Evolutionary conservation across 345 rosid species (phyloP), one percentile per base, ranked within the genome.

Genomic region (Euclidium syriacum): DNA sequence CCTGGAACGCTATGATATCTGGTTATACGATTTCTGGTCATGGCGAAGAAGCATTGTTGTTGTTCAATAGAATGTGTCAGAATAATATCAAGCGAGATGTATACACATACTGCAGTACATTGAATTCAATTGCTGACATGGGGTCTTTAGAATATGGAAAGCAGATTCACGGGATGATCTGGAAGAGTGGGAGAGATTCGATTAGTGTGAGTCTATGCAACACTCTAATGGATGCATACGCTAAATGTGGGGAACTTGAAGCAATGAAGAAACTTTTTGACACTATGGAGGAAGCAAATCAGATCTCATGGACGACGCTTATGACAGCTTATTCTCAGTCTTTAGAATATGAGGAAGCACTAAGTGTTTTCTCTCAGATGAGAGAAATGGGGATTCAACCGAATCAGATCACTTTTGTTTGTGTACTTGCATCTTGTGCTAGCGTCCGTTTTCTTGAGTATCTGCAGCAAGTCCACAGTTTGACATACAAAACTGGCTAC

Each of bases 241-340:
- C 77, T 17, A 80, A 80, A 65, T 77, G 71, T 43, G 77, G 79
- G 35, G 72, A 71, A 14, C 72, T 77, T 38, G 63, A 69, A 39
- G 63, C 65, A 3, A 73, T 65, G 60, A 75, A 38, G 79, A 74
- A 77, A 67, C 70, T 86, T 67, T 80, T 83, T 57, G 79, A 81
- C 61, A 63, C 62, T 70, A 76, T 64, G 72, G 71, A 68, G 39
- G 65, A 65, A 18, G 64, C 73, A 63, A 79, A 86, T 58, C 67
- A 80, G 55, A 82, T 86, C 53, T 80, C 90, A 27, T 81, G 85
- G 87, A 83, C 83, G 6, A 69, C 87, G 26, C 77, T 80, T 35
- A 77, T 78, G 81, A 55, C 86, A 43, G 94, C 82, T n/a, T 67
- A 67, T 63, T 73, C 80, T 39, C 88, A 77, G 64, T 72, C 73